Evolutionary conservation across 768 basidiomycete genomes (phyloP).

Genomic region (Suillus americanus): DNA sequence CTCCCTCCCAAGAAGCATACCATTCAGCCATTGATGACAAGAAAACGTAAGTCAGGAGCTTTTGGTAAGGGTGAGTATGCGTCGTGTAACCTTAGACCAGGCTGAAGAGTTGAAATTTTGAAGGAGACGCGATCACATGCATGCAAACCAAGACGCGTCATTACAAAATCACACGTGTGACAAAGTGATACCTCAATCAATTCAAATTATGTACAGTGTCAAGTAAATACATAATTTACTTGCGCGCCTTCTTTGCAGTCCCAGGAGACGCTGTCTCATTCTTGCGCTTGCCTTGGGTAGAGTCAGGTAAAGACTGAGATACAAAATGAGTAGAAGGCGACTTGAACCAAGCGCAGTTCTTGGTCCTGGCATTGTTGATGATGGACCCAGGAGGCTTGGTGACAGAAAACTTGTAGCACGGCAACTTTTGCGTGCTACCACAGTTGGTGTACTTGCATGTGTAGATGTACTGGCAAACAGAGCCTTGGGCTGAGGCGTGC

Average conservation of each 20-base stretch:
- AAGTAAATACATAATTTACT: neutral
- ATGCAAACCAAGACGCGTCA: too few species aligned
- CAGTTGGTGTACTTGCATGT: neutral
- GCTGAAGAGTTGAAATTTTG: too few species aligned
- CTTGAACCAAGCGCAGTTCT: too few species aligned
- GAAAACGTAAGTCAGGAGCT: neutral
- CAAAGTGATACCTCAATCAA: neutral
- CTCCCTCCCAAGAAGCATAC: neutral
- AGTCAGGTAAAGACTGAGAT: too few species aligned
- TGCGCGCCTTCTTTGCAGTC: neutral
- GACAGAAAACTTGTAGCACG: neutral
- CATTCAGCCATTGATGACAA: neutral
- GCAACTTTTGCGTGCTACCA: neutral
- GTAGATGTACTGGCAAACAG: neutral
- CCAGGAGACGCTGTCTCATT: too few species aligned
- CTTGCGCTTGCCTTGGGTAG: too few species aligned
- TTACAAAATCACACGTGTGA: neutral
- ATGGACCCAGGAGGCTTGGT: too few species aligned
- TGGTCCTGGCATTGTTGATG: too few species aligned
- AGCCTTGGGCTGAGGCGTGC: neutral
- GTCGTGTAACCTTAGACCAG: too few species aligned
- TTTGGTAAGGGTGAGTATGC: neutral
- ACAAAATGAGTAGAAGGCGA: too few species aligned
- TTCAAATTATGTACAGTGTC: neutral
- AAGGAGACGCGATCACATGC: too few species aligned